These are phyloP conservation scores for Amborella trichopoda DNA, from an alignment of 164 flowering plant genomes.

Conservation along the genomic window DNA sequence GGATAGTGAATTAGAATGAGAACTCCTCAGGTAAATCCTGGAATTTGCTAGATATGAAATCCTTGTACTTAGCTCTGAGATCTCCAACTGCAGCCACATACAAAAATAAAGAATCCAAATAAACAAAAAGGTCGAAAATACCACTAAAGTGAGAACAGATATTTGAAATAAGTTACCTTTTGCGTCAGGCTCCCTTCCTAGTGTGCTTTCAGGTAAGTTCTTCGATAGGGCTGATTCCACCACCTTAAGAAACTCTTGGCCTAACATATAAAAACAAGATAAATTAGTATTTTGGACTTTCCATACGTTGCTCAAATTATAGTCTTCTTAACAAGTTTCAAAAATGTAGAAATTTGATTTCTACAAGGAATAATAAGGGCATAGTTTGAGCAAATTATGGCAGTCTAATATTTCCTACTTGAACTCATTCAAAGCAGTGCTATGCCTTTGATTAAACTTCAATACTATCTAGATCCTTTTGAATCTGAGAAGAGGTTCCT, in stretches of 20 bases:
- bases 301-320: too few relatives aligned
- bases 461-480: too few relatives aligned
- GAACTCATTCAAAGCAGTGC: too few relatives aligned
- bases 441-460: too few relatives aligned
- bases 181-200: constrained; percentile 10
- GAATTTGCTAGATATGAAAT: constrained; percentile 27
- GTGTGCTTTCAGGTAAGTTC: constrained; percentile 11
- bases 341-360: neutral
- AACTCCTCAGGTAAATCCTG: constrained; percentile 35
- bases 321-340: neutral
- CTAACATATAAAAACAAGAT: constrained; percentile 18
- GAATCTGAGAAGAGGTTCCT: too few relatives aligned
- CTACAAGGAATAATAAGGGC: neutral
- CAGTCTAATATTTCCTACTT: neutral
- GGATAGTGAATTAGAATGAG: constrained; percentile 21
- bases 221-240: constrained; percentile 21
- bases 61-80: constrained; percentile 22
- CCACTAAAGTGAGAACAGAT: neutral
- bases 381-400: neutral
- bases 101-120: neutral
- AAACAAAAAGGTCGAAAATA: neutral
- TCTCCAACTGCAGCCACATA: constrained; percentile 18
- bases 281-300: too few relatives aligned
- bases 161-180: constrained; percentile 21
- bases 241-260: constrained; percentile 27